phyloP scores from a whole-genome alignment of 805 yeast genomes.

The Saturnispora sekii region DNA sequence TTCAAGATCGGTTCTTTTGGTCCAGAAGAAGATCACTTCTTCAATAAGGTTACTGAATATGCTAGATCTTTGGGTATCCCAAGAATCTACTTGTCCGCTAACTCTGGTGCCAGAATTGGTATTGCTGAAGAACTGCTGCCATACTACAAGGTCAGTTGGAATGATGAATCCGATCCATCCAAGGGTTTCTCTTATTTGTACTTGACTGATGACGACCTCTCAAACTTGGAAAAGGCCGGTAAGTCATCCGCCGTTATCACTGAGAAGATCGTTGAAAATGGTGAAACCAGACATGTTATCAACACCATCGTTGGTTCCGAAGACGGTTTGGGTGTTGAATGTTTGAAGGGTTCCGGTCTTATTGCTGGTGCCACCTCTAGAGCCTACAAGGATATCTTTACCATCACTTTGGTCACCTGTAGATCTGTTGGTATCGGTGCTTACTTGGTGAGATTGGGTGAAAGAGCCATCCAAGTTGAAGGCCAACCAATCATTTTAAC shows the following conservation, averaged over 20 bases:
- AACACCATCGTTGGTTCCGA: conserved; percentile 85
- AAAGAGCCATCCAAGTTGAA: conserved; percentile 96
- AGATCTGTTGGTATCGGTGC: conserved; percentile 99
- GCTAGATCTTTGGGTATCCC: conserved; percentile 92
- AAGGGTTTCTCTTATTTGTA: conserved; percentile 90
- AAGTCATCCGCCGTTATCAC: conserved; percentile 56
- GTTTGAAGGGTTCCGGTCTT: conserved; percentile 94
- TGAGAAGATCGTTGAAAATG: conserved; percentile 73
- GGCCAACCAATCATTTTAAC: conserved; percentile 98
- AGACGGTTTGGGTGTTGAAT: conserved; percentile 97
- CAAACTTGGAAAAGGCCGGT: conserved; percentile 46
- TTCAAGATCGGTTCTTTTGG: conserved; percentile 98
- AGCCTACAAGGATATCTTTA: conserved; percentile 96
- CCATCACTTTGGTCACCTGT: conserved; percentile 97
- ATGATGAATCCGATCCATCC: conserved; percentile 57
- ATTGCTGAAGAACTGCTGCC: conserved; percentile 94
- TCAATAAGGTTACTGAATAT: conserved; percentile 84
- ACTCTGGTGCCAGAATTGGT: conserved; percentile 99
- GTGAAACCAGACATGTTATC: conserved; percentile 74
- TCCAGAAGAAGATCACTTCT: conserved; percentile 88
- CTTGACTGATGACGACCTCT: conserved; percentile 58
- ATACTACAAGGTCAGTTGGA: conserved; percentile 88
- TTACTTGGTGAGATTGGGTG: conserved; percentile 93
- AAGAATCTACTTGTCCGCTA: conserved; percentile 90
- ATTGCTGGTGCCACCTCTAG: conserved; percentile 98